phyloP scores from a whole-genome alignment of 2,329 filamentous ascomycete genomes.

The Plectosphaerella plurivora region DNA sequence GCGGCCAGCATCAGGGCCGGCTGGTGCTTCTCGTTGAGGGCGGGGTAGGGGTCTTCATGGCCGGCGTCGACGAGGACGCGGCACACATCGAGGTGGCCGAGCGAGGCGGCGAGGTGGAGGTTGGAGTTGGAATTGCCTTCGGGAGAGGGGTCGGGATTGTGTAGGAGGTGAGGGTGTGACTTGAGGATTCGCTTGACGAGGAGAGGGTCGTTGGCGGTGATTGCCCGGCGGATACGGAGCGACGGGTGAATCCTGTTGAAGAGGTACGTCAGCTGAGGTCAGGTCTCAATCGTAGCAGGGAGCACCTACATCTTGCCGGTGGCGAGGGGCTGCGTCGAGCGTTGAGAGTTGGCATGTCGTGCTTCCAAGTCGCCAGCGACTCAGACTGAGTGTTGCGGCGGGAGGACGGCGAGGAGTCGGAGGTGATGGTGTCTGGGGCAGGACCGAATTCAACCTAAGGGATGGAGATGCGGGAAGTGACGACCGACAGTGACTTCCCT shows the following conservation, averaged over 20 bases:
- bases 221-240: slow-evolving; percentile 75
- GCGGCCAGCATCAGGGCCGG: slow-evolving; percentile 80
- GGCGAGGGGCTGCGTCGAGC: too few relatives aligned
- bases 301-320: too few relatives aligned
- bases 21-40: slow-evolving; percentile 73
- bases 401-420: too few relatives aligned
- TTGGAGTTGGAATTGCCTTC: slow-evolving; percentile 73
- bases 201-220: slow-evolving; percentile 65
- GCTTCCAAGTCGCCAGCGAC: too few relatives aligned
- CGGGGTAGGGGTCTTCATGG: slow-evolving; percentile 70
- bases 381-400: too few relatives aligned
- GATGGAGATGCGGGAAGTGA: too few relatives aligned
- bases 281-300: neutral
- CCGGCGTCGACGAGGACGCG: slow-evolving; percentile 66
- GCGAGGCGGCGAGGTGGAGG: slow-evolving; percentile 72
- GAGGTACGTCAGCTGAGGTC: neutral
- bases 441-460: too few relatives aligned
- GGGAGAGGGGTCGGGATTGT: slow-evolving; percentile 72
- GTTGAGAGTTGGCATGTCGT: too few relatives aligned
- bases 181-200: slow-evolving; percentile 74
- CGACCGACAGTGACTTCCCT: too few relatives aligned
- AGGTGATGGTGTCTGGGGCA: too few relatives aligned
- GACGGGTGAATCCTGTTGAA: slow-evolving; percentile 66
- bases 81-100: slow-evolving; percentile 67
- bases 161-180: slow-evolving; percentile 65